These are phyloP conservation scores for Pseudozyma sp. DNA, from an alignment of 1,284 basidiomycete genomes.

Conservation along the genomic window DNA sequence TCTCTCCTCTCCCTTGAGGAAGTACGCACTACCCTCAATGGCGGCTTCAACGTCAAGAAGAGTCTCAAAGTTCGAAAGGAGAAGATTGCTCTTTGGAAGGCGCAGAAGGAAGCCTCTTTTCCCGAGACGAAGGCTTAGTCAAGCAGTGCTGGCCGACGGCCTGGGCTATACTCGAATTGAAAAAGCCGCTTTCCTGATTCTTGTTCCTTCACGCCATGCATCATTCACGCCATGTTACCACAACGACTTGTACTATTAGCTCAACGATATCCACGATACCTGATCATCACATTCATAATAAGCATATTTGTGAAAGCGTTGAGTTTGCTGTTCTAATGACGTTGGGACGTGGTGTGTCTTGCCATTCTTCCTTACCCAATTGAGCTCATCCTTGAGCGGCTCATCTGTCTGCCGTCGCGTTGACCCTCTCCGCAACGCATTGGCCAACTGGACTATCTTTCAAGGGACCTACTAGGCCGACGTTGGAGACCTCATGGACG, in stretches of 20 bases:
- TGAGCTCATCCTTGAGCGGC: too few species aligned
- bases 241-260: slow-evolving; percentile 24
- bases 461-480: too few species aligned
- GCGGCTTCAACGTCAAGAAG: slow-evolving; percentile 71
- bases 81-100: slow-evolving; percentile 57
- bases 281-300: not conserved
- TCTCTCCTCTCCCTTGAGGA: slow-evolving; percentile 80
- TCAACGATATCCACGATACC: slow-evolving; percentile 18
- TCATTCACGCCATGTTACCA: slow-evolving; percentile 6
- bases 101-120: slow-evolving; percentile 29
- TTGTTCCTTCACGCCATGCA: not conserved
- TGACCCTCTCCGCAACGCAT: too few species aligned
- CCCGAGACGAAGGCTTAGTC: slow-evolving; percentile 25
- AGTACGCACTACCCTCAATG: slow-evolving; percentile 72
- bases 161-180: not conserved
- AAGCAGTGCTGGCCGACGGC: not conserved
- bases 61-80: slow-evolving; percentile 66
- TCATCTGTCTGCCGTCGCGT: too few species aligned
- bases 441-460: too few species aligned
- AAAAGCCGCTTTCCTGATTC: not conserved
- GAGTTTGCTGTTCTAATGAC: too few species aligned
- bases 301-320: not conserved
- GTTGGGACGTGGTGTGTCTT: too few species aligned
- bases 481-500: too few species aligned
- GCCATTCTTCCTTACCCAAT: too few species aligned